Conservation (phyloP, 768 basidiomycete genomes). For the Termitomyces sp. region DNA sequence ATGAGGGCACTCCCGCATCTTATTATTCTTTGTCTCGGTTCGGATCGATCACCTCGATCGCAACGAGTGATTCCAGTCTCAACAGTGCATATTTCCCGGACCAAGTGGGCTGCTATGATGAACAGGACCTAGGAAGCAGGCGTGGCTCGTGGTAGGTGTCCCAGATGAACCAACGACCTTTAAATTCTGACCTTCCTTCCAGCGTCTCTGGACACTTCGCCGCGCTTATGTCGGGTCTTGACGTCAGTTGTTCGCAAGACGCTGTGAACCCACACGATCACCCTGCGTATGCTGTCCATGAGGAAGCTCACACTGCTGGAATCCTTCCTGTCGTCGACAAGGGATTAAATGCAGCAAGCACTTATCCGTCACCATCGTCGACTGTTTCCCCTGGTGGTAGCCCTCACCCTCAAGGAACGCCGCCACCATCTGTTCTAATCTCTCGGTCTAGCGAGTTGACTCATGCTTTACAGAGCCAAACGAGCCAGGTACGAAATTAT, state of each 20-base stretch:
- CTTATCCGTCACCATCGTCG: constrained; percentile 41
- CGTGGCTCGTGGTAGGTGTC: constrained; percentile 41
- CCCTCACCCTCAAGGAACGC: constrained; percentile 23
- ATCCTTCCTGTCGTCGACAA: constrained; percentile 11
- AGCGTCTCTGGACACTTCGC: constrained; percentile 39
- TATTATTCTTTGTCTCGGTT: constrained; percentile 56
- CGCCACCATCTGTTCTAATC: constrained; percentile 23
- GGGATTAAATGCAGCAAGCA: constrained; percentile 8
- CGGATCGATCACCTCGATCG: constrained; percentile 58
- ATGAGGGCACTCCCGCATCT: constrained; percentile 42
- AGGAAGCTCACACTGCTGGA: constrained; percentile 20
- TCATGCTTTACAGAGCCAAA: constrained; percentile 32
- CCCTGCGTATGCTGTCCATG: constrained; percentile 25
- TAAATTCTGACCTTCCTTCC: constrained; percentile 14
- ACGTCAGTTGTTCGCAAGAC: constrained; percentile 31
- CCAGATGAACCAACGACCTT: constrained; percentile 16
- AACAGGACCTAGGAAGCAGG: constrained; percentile 27
- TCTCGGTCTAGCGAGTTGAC: constrained; percentile 35
- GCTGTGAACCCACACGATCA: constrained; percentile 13
- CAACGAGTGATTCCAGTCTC: constrained; percentile 58
- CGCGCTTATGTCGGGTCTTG: constrained; percentile 42
- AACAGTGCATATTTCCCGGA: constrained; percentile 52
- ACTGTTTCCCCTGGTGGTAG: constrained; percentile 41
- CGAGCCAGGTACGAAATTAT: constrained; percentile 23
- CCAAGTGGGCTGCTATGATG: constrained; percentile 34